These are phyloP conservation scores for Dactylonectria estremocensis DNA, from an alignment of 2,329 filamentous ascomycete genomes.

Conservation along the genomic window DNA sequence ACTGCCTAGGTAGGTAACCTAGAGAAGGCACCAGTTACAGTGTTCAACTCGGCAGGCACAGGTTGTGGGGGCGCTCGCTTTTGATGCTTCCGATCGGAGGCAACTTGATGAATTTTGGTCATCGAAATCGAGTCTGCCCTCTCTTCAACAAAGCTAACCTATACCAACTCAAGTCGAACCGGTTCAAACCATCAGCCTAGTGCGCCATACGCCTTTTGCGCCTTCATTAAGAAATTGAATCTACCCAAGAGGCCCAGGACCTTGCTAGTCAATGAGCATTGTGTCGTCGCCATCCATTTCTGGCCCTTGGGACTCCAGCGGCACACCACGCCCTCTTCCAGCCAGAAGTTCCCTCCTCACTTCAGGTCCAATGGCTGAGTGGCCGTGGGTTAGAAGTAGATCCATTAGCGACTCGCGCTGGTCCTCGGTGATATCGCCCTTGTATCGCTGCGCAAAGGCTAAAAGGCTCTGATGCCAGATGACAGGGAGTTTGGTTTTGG, in stretches of 20 bases:
- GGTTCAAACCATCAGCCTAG: conserved; percentile 34
- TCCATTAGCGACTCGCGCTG: conserved; percentile 93
- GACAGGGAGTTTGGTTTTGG: conserved; percentile 81
- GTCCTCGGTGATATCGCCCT: conserved; percentile 96
- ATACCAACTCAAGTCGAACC: conserved; percentile 45
- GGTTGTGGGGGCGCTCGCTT: too few species aligned
- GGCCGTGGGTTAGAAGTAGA: conserved; percentile 85
- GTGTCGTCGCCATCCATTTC: conserved; percentile 87
- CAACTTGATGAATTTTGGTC: conserved; percentile 40
- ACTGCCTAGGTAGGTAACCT: too few species aligned
- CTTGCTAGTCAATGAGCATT: conserved; percentile 78
- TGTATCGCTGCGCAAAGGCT: conserved; percentile 93
- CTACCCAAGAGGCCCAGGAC: conserved; percentile 13
- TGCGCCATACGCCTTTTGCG: conserved; percentile 47
- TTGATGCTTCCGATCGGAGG: conserved; percentile 6
- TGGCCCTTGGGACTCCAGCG: conserved; percentile 69
- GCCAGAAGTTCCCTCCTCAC: conserved; percentile 90
- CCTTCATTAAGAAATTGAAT: conserved; percentile 42
- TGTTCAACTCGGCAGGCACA: background rate
- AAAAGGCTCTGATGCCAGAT: conserved; percentile 97
- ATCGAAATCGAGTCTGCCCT: conserved; percentile 41
- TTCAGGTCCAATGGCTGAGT: conserved; percentile 91
- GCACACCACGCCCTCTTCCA: conserved; percentile 86
- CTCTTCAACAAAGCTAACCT: conserved; percentile 36
- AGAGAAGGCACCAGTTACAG: too few species aligned